Conservation (phyloP, 352 stramenopile species). For the Phytopythium mirpurense region DNA sequence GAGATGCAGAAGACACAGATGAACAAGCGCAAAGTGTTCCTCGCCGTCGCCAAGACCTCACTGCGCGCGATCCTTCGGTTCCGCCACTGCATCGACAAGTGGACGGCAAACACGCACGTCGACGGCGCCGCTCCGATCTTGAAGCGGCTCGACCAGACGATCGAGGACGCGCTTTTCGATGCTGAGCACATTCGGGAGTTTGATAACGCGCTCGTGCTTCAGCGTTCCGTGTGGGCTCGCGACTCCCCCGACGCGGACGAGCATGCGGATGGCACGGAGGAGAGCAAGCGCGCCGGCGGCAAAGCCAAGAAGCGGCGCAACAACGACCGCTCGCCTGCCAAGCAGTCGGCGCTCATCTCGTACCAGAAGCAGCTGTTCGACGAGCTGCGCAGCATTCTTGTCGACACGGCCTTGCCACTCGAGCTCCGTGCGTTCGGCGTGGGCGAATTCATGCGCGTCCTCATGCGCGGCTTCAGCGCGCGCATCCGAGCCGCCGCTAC, state of each 20-base stretch:
- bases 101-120: conserved; percentile 15
- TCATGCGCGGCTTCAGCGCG: conserved; percentile 47
- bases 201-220: conserved; percentile 46
- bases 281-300: neutral
- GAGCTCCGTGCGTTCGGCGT: conserved; percentile 39
- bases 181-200: conserved; percentile 71
- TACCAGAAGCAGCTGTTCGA: conserved; percentile 83
- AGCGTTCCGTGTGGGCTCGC: neutral
- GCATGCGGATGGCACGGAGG: neutral
- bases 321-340: conserved; percentile 14
- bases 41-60: conserved; percentile 75
- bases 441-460: conserved; percentile 54
- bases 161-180: conserved; percentile 77
- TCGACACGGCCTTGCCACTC: conserved; percentile 20
- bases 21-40: conserved; percentile 89
- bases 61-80: conserved; percentile 53
- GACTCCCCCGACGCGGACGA: neutral
- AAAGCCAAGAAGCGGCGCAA: conserved; percentile 46
- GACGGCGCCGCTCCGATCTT: conserved; percentile 10
- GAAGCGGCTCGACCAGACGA: conserved; percentile 43
- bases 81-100: conserved; percentile 34
- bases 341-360: conserved; percentile 41
- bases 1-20: conserved; percentile 76
- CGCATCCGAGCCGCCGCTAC: conserved; percentile 59
- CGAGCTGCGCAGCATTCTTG: conserved; percentile 52